Conservation (phyloP, 805 yeast genomes). For the Trichomonascus vanleenenianus region DNA sequence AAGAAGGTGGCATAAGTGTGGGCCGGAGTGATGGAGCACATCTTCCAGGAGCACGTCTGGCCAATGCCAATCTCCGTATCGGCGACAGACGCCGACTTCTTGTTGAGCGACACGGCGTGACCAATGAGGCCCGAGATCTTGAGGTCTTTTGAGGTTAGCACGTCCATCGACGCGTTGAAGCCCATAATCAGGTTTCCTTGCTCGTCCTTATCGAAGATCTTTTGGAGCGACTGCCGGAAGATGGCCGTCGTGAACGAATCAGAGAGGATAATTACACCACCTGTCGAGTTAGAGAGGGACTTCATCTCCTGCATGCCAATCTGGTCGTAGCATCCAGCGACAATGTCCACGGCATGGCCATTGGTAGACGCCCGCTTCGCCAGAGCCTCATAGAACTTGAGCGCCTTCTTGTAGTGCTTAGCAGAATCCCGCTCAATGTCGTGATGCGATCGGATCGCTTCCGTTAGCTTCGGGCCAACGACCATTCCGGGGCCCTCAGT, state of each 20-base stretch:
- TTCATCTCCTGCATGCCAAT: constrained; percentile 94
- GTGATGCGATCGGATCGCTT: constrained; percentile 94
- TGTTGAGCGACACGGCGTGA: constrained; percentile 66
- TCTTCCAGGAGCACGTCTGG: constrained; percentile 80
- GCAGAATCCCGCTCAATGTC: constrained; percentile 91
- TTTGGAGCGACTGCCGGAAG: constrained; percentile 83
- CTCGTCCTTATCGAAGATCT: constrained; percentile 79
- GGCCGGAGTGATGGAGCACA: constrained; percentile 78
- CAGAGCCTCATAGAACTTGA: constrained; percentile 67
- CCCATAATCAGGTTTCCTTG: constrained; percentile 85
- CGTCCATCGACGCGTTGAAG: constrained; percentile 81
- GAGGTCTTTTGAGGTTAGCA: constrained; percentile 69
- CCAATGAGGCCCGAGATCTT: constrained; percentile 93
- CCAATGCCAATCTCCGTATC: constrained; percentile 94
- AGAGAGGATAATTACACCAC: constrained; percentile 79
- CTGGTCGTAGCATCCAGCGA: constrained; percentile 95
- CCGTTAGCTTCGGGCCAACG: constrained; percentile 84
- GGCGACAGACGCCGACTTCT: constrained; percentile 61
- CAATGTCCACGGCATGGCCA: constrained; percentile 79
- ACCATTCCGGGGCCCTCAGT: constrained; percentile 92
- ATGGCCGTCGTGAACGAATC: constrained; percentile 94
- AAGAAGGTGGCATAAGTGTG: constrained; percentile 87
- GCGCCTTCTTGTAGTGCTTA: constrained; percentile 80
- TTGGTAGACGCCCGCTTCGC: constrained; percentile 64
- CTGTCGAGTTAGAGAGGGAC: constrained; percentile 72